Evolutionary conservation across 129 eudicot species (phyloP).

Genomic region (Oenanthe sinensis): DNA sequence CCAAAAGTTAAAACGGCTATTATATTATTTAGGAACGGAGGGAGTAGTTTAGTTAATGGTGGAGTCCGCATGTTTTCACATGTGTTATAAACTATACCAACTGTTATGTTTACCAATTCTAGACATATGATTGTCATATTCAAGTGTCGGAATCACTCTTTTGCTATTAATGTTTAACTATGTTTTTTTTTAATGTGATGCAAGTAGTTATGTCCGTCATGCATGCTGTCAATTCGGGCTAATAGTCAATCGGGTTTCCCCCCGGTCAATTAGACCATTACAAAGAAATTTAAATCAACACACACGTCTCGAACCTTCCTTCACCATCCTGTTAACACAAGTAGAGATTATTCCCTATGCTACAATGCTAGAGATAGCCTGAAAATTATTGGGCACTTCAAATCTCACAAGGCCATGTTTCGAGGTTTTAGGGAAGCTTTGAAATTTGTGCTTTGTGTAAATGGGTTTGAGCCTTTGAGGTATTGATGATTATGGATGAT

Average conservation of each 20-base stretch:
- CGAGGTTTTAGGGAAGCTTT: background rate
- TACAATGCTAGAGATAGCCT: background rate
- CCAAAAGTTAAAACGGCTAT: no score
- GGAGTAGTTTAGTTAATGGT: background rate
- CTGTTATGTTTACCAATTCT: background rate
- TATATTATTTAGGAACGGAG: no score
- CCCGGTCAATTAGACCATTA: no score
- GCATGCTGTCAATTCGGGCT: background rate
- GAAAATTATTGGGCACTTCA: no score
- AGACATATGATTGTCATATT: background rate
- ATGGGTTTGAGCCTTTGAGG: background rate
- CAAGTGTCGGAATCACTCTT: background rate
- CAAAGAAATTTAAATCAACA: no score
- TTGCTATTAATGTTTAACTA: background rate
- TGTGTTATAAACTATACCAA: background rate
- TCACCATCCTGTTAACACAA: background rate
- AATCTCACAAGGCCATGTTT: no score
- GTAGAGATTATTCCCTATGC: background rate
- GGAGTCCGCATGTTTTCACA: background rate
- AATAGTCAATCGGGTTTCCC: background rate
- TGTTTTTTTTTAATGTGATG: background rate
- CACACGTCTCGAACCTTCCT: no score
- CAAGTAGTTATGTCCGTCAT: background rate
- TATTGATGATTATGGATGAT: background rate
- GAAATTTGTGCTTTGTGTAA: background rate